Base-by-base conservation (phyloP, 805 yeast genomes). In the Torulaspora gathmanii region DNA sequence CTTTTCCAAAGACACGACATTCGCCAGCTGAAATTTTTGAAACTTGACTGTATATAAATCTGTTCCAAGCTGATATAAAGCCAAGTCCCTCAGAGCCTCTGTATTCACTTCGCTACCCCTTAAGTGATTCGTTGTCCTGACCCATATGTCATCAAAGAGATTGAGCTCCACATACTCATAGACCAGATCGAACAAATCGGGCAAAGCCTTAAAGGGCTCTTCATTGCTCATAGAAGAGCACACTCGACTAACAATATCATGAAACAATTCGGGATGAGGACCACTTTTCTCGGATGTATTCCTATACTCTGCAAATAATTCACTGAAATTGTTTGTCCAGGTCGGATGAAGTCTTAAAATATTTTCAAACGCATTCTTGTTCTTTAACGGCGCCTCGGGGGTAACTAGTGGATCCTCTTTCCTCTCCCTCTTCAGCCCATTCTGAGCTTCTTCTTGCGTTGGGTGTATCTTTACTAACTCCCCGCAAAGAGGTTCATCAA, bases 101-200 rank as follows among this genome's bases (percentile, higher is more conserved):
- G 51, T 41, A 38, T 50, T 42, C 16, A 51, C 22, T 36, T 62
- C 53, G 44, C 65, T 33, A 41, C 57, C 51, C 25, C 50, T 42
- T 41, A 52, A 44, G 26, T 71, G 37, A 5, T 51, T 53, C 11
- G 60, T 58, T 11, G 78, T 55, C 28, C 69, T 67, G 2, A 68
- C 51, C 93, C 95, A 86, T 5, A 88, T 58, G 49, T 75, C 77
- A 51, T 79, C 84, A 55, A 80, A 83, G 26, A 87, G 61, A 45
- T 80, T 80, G 48, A 73, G 55, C 55, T 90, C 96, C 12, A 86
- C 81, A 54, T 86, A 86, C 44, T 79, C 79, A 54, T 80, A 83
- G 1, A 88, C 70, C 36, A 79, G 69, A 46, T 70, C 71, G 52
- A 71, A 77, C 51, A 79, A 64, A 46, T 82, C 49, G 3, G 52